phyloP scores from a whole-genome alignment of 345 rosid species.

The Trapa incisa region DNA sequence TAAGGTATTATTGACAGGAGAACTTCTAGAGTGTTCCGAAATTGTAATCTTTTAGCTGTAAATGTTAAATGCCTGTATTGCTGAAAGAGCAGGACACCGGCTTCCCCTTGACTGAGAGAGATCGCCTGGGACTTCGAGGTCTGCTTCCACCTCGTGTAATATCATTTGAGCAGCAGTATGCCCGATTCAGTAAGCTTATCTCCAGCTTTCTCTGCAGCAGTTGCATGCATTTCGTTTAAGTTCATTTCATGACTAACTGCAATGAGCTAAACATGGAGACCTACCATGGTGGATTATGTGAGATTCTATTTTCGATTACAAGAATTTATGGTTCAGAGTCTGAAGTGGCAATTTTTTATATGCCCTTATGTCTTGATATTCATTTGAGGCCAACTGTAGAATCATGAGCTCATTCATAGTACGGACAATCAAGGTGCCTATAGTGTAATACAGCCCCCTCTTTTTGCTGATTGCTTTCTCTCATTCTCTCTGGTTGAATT shows the following conservation, averaged over 20 bases:
- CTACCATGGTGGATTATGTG: no score
- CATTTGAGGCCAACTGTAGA: no score
- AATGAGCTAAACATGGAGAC: neutral
- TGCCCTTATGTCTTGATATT: neutral
- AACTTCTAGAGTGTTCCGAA: no score
- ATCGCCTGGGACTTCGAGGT: conserved; percentile 85
- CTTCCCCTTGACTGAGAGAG: conserved; percentile 89
- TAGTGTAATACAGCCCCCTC: no score
- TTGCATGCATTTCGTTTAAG: neutral
- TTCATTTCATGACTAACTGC: neutral
- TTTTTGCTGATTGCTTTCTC: neutral
- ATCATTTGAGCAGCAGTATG: conserved; percentile 82
- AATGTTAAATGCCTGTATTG: neutral
- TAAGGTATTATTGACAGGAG: no score
- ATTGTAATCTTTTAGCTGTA: neutral
- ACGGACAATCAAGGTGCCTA: no score
- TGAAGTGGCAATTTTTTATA: neutral
- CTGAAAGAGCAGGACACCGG: conserved; percentile 68
- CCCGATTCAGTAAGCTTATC: conserved; percentile 69
- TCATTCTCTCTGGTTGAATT: neutral
- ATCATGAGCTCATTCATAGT: no score
- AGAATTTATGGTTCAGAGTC: neutral
- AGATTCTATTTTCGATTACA: neutral
- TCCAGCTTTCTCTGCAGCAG: conserved; percentile 1
- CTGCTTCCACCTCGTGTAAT: conserved; percentile 95